Conservation (phyloP, 306 rosid genomes). For the Pyrus bretschneideri region DNA sequence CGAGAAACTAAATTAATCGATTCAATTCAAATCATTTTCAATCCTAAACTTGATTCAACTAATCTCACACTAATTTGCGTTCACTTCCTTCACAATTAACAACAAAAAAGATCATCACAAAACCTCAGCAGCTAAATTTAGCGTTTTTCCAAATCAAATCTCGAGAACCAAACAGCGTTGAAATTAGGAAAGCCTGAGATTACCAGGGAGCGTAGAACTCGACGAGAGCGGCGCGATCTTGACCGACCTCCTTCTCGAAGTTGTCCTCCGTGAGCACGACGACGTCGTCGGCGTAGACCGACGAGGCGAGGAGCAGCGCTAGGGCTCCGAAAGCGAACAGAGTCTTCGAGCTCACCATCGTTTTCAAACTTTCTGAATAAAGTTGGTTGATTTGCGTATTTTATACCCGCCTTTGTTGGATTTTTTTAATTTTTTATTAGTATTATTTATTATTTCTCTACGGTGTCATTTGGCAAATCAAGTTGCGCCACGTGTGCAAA, state of each 20-base stretch:
- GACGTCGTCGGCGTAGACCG: constrained; percentile 60
- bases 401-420: background rate
- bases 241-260: constrained; percentile 75
- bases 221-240: constrained; percentile 75
- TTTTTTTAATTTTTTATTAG: no score
- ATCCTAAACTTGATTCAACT: no score
- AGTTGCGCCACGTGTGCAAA: background rate
- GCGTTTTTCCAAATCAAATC: background rate
- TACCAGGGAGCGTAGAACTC: constrained; percentile 98
- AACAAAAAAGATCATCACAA: background rate
- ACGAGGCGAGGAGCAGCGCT: constrained; percentile 31
- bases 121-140: background rate
- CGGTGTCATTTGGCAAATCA: background rate
- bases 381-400: background rate
- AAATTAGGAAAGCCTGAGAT: background rate
- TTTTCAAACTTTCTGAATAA: background rate
- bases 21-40: background rate
- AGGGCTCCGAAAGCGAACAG: constrained; percentile 35
- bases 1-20: background rate
- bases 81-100: background rate
- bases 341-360: constrained; percentile 41
- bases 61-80: background rate
- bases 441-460: no score
- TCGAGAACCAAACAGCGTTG: background rate
- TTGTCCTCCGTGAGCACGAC: constrained; percentile 51